Evolutionary conservation across 257 asterid species (phyloP).

Genomic region (Solanum bulbocastanum): DNA sequence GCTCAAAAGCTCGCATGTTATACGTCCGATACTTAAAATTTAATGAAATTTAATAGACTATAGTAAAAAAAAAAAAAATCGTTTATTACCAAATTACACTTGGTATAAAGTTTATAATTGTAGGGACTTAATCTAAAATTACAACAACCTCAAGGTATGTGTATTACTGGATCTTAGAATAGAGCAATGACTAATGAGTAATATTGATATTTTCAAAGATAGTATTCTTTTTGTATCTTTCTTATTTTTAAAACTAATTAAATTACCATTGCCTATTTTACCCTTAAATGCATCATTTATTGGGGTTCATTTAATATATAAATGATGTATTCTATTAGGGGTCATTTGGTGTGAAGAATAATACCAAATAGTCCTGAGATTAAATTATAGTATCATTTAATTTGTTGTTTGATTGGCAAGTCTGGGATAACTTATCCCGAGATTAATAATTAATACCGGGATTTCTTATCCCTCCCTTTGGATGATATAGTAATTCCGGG

Average conservation of each 20-base stretch:
- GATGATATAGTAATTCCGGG: too few species aligned
- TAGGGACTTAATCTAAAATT: neutral
- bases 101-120: neutral
- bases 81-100: neutral
- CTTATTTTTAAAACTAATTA: neutral
- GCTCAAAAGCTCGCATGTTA: neutral
- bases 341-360: too few species aligned
- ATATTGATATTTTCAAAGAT: neutral
- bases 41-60: neutral
- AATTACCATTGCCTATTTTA: neutral
- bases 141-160: neutral
- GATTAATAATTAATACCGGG: too few species aligned
- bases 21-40: neutral
- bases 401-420: too few species aligned
- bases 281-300: neutral
- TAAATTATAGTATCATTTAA: too few species aligned
- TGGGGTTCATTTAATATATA: neutral
- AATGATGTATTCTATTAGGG: neutral
- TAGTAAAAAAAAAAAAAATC: neutral
- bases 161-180: neutral
- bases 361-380: too few species aligned
- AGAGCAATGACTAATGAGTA: neutral
- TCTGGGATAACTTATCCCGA: too few species aligned
- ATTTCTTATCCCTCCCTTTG: too few species aligned
- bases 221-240: neutral